Evolutionary conservation across 1,139 yeast genomes (phyloP), one percentile per base, ranked within the genome.

Genomic region (Debaryomyces nepalensis): DNA sequence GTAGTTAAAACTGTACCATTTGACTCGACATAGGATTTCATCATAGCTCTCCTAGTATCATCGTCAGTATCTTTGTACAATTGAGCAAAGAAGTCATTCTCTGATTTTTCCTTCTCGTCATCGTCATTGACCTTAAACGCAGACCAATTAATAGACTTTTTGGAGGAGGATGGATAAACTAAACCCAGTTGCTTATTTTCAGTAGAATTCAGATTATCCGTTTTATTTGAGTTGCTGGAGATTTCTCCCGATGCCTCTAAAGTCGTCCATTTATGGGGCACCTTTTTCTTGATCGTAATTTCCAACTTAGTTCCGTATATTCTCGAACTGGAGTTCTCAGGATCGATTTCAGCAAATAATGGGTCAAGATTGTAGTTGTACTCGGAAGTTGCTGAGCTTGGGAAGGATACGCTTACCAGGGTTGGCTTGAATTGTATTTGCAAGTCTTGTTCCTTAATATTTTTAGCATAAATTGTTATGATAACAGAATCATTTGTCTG

Each of bases 1-100:
- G 99, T 95, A 39, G 96, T 88, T 48, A 95, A 70, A 1, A 95
- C 82, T 0, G 99, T 95, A 14, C 99, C 99, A 51, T 87, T 87
- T 53, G 96, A 87, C 64, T 95, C 97, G n/a, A 81, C 74, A 57
- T 81, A 93, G 41, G 97, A 88, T 66, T 95, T 95, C 95, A 89
- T 87, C 98, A 95, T 95, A 1, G 99, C 99, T 44, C 95, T 75
- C 52, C 74, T 75, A 1, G 96, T 85, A 56, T 93, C 97, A 8
- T 87, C 95, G 58, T 90, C 96, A 0, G 96, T 95, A 50, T 78
- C 82, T 30, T 78, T 76, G 65, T 86, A 95, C 9, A 95, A 61
- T 47, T 81, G 75, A 50, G 82, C 77, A 68, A 95, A 93, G 56
- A 95, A 90, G 0, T 76, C 86, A 46, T 83, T 78, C 7, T 86